Evolutionary conservation across 2,329 filamentous ascomycete genomes (phyloP), one percentile per base, ranked within the genome.

Genomic region (Scolecobasidium constrictum): DNA sequence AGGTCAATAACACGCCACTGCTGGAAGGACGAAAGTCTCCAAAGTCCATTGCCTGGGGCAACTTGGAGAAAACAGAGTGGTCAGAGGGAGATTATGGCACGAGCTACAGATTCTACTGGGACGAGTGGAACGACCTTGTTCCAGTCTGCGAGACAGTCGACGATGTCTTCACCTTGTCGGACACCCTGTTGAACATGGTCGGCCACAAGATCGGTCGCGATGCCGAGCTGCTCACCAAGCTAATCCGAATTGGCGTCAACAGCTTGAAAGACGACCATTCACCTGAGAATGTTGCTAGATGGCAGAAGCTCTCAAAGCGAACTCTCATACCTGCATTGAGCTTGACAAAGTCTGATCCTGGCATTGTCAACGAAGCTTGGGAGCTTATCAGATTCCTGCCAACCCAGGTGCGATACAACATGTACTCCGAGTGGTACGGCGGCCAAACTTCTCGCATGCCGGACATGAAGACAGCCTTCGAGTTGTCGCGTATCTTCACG

Each of bases 81-180:
- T 73, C 73, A 49, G 85, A 92, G 54, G 78, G 77, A 19, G 80
- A 79, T 43, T 85, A 87, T 51, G 72, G 74, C n/a, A 76, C 69
- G 11, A 72, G 83, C 41, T 96, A 95, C 59, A 78, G 83, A 23
- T 96, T 93, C 58, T 98, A 98, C 61, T 95, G 92, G 80, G 87
- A 94, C 46, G 92, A 96, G 52, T 98, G 92, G 92, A 73, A 80
- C 2, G 90, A 96, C 61, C 94, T 92, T 49, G 73, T 98, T 36
- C 93, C 92, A 1, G 67, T 94, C 16, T 98, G 92, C 56, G 88
- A 94, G 58, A 83, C 72, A 2, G 78, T 94, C 4, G 86, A 95
- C 48, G 92, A 98, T 56, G 73, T 98, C 12, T 92, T 96, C 59
- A 79, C 81, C 2, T 74, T 95, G 1, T 93, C 87, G 60, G 76